Base-by-base conservation (phyloP, 768 basidiomycete genomes). In the Boletus tylopilopsis region DNA sequence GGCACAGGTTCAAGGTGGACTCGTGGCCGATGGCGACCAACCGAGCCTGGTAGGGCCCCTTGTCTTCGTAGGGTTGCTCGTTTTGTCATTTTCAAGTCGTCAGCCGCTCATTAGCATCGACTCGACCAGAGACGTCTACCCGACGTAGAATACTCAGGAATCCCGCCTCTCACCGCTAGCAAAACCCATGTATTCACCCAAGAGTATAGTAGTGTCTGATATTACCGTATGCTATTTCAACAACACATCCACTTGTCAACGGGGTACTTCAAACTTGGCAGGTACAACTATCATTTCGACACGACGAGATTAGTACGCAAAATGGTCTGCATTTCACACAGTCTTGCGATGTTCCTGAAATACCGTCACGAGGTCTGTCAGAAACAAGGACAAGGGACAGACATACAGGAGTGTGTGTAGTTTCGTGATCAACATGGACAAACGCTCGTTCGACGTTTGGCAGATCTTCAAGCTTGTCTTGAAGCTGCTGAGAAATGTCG, bases 401-500 rank as follows among this genome's bases (percentile, higher is more conserved):
- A 60, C 76, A 39, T 48, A 84, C 83, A 11, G 82, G 82, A 15
- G 73, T 61, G 69, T 94, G 93, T n/a, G 84, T 86, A 6, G 87
- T 86, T 70, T 95, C 94, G 61, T 95, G 87, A 69, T 96, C 94
- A 50, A 95, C 90, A 63, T 96, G 94, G 22, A 96, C 92, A 66
- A 94, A 96, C 32, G 94, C 94, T 32, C 94, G 76, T 54, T 90
- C 93, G 36, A 96, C 94, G 59, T 90, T 87, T 3, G 93, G 91
- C 33, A 96, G 72, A 15, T 82, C 79, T 64, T 96, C 94, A 40
- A 96, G 83, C 70, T 87, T 90, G 63, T 93, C 91, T 62, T 93
- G 90, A 16, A 93, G 69, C 54, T 85, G 76, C 67, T 93, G 90
- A 58, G 86, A 86, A 51, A 90, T 62, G 64, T 93, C 90, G 63